Conservation (phyloP, 2,329 filamentous ascomycete genomes). For the Aspergillus aculeatinus region DNA sequence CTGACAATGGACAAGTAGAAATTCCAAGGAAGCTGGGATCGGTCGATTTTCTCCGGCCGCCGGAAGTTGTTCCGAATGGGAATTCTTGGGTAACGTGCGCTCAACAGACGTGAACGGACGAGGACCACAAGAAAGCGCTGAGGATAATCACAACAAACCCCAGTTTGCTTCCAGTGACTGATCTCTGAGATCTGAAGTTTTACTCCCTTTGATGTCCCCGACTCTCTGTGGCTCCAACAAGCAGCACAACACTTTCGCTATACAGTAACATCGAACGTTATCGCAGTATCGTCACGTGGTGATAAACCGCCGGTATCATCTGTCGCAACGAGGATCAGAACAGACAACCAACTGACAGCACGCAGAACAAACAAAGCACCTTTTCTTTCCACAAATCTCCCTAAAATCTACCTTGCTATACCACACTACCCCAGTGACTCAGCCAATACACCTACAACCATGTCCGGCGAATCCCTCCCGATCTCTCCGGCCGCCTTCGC, state of each 20-base stretch:
- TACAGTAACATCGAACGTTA: neutral
- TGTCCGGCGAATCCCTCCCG: constrained; percentile 51
- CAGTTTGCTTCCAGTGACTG: too few relatives aligned
- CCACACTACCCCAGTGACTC: too few relatives aligned
- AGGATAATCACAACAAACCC: too few relatives aligned
- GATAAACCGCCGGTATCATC: neutral
- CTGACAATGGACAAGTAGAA: neutral
- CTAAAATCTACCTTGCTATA: too few relatives aligned
- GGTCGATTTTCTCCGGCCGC: constrained; percentile 18
- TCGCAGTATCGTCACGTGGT: neutral
- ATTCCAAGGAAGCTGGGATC: constrained; percentile 1
- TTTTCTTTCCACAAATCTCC: too few relatives aligned
- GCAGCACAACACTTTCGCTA: neutral
- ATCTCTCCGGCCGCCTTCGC: constrained; percentile 54
- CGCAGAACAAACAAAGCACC: too few relatives aligned
- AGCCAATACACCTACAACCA: constrained; percentile 24
- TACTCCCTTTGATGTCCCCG: too few relatives aligned
- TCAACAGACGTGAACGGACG: neutral
- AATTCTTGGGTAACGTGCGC: neutral
- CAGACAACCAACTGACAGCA: neutral
- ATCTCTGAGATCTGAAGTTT: too few relatives aligned
- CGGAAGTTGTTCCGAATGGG: constrained; percentile 18
- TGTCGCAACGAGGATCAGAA: neutral
- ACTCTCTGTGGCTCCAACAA: neutral
- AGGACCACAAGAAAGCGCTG: too few relatives aligned